Conservation (phyloP, 208 protist genomes). For the Borovskyia barvae region DNA sequence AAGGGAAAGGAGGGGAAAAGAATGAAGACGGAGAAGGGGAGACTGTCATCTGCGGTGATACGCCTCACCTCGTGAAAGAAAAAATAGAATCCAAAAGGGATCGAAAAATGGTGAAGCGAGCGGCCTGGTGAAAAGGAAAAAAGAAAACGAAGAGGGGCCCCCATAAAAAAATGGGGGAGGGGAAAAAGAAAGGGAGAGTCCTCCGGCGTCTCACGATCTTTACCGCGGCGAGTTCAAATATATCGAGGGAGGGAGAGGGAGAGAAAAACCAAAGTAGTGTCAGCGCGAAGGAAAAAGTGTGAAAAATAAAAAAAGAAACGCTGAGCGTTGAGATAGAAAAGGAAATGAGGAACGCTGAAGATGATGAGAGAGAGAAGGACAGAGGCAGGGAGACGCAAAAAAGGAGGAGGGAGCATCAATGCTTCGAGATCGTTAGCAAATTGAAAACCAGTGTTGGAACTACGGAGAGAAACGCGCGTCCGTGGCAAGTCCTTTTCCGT, state of each 20-base stretch:
- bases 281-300: not conserved
- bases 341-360: too few relatives aligned
- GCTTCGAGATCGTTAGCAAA: too few relatives aligned
- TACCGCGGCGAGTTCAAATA: not conserved
- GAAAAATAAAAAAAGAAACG: slow-evolving; percentile 9
- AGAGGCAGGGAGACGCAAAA: slow-evolving; percentile 2
- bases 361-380: not conserved
- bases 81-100: too few relatives aligned
- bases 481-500: too few relatives aligned
- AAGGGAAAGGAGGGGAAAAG: not conserved
- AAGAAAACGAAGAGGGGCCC: not conserved
- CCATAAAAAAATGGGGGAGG: not conserved
- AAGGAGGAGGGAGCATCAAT: not conserved
- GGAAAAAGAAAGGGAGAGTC: slow-evolving; percentile 4
- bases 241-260: not conserved
- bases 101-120: too few relatives aligned
- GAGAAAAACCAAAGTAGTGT: slow-evolving; percentile 6
- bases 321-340: not conserved
- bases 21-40: not conserved
- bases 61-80: too few relatives aligned
- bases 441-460: too few relatives aligned
- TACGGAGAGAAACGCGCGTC: too few relatives aligned
- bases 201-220: not conserved
- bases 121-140: not conserved
- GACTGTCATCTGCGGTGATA: too few relatives aligned